These are phyloP conservation scores for Strigomonas culicis DNA, from an alignment of 208 protist species.

Conservation along the genomic window DNA sequence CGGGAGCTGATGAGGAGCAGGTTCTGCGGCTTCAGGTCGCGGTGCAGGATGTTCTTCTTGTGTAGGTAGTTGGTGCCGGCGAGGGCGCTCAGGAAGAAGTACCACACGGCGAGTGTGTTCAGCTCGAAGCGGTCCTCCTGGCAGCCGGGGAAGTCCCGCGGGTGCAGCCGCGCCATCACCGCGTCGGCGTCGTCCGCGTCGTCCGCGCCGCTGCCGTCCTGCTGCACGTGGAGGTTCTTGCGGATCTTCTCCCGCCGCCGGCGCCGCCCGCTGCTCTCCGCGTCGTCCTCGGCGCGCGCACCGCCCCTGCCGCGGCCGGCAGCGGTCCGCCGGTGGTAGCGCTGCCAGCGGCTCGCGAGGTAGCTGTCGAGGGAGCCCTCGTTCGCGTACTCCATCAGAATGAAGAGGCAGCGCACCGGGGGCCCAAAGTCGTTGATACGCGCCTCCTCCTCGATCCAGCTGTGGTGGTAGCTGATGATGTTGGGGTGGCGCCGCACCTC, in stretches of 20 bases:
- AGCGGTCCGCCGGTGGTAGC: too few relatives aligned
- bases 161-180: too few relatives aligned
- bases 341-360: conserved; percentile 19
- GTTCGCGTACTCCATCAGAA: conserved; percentile 90
- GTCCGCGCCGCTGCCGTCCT: too few relatives aligned
- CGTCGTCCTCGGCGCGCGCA: too few relatives aligned
- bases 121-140: conserved; percentile 39
- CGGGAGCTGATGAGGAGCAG: conserved; percentile 48
- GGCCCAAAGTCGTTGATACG: conserved; percentile 86
- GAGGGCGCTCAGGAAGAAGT: conserved; percentile 84
- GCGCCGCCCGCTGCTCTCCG: too few relatives aligned
- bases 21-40: conserved; percentile 89
- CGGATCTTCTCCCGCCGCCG: too few relatives aligned
- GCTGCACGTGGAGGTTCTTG: too few relatives aligned
- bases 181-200: too few relatives aligned
- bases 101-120: conserved; percentile 84
- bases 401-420: conserved; percentile 85
- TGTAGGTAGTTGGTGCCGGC: conserved; percentile 78
- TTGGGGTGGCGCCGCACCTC: conserved; percentile 84
- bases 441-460: conserved; percentile 75
- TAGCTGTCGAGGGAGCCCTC: conserved; percentile 82
- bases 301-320: too few relatives aligned
- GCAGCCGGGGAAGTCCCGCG: too few relatives aligned
- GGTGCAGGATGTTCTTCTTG: conserved; percentile 81
- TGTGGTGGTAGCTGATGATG: conserved; percentile 89